These are phyloP conservation scores for Cicer arietinum DNA, from an alignment of 306 rosid species.

Conservation along the genomic window DNA sequence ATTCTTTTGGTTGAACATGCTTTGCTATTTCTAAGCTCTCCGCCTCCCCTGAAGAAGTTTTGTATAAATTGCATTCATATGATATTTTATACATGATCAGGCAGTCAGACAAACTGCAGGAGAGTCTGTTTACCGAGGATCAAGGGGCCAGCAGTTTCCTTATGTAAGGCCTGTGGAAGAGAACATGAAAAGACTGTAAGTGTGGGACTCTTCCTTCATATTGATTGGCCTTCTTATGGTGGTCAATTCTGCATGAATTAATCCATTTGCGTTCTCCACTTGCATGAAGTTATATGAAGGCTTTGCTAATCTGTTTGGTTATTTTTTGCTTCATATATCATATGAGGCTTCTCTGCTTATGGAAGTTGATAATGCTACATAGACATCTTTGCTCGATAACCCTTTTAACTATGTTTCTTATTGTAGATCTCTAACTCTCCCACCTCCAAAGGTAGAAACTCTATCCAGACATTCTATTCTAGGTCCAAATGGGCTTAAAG, in stretches of 20 bases:
- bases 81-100: conserved; percentile 57
- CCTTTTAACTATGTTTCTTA: conserved; percentile 36
- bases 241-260: conserved; percentile 2
- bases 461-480: conserved; percentile 89
- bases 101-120: conserved; percentile 57
- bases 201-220: conserved; percentile 32
- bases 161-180: conserved; percentile 62
- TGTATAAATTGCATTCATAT: conserved; percentile 11
- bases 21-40: conserved; percentile 12
- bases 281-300: conserved; percentile 11
- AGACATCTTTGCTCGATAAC: conserved; percentile 20
- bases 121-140: conserved; percentile 52
- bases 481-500: conserved; percentile 83
- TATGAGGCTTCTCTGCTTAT: conserved; percentile 34
- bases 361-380: conserved; percentile 29
- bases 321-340: conserved; percentile 1
- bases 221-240: conserved; percentile 10
- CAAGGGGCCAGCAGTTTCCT: conserved; percentile 61
- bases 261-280: background rate
- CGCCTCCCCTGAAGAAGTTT: conserved; percentile 31
- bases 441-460: conserved; percentile 80
- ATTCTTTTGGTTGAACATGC: conserved; percentile 3
- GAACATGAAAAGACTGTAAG: conserved; percentile 63
- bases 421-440: conserved; percentile 68
- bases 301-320: background rate